Evolutionary conservation across 2,329 filamentous ascomycete species (phyloP), one percentile per base, ranked within the genome.

Genomic region (Amauroascus niger): DNA sequence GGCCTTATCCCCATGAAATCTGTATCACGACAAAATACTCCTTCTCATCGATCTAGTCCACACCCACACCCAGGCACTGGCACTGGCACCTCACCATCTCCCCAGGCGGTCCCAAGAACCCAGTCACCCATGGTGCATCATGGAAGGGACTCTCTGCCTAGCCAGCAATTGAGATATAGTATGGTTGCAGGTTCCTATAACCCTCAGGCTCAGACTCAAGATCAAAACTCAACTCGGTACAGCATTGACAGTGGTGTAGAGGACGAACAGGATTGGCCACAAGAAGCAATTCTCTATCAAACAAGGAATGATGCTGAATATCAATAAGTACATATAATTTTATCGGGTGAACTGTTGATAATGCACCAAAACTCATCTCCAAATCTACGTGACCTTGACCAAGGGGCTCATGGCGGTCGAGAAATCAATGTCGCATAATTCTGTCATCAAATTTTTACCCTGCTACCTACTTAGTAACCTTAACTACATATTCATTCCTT

Each of bases 271-370:
- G 68, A 71, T 37, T 73, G 69, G 69, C 65, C 69, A 2, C 68
- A 68, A 49, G 69, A 72, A 59, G 69, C 70, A 24, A 59, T 71
- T 22, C 66, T 71, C 53, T 72, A 71, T 57, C 67, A 70, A 49
- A 65, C 35, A 6, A 46, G 26, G 32, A 54, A 55, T 44, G 51
- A 51, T 43, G 35, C 49, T 13, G 40, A 30, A 3, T 53, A 53
- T 32, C 39, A 46, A 30, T 52, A 52, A 18, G 24, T 13, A 45
- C 6, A 13, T 24, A 2, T 32, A 39, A 49, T n/a, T n/a, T n/a
- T n/a, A 49, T 24, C n/a, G 4, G 30, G 11, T 49, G 20, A 8
- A 24, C 5, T 22, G 45, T 14, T 22, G 30, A 35, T 35, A 5
- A 11, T 22, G 8, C n/a, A n/a, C n/a, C n/a, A n/a, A n/a, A n/a